A percentile compares a stretch with the other conserved stretches of the same genome.
phyloP scores from a whole-genome alignment of 768 basidiomycete genomes.

The Lenzites betulinus region DNA sequence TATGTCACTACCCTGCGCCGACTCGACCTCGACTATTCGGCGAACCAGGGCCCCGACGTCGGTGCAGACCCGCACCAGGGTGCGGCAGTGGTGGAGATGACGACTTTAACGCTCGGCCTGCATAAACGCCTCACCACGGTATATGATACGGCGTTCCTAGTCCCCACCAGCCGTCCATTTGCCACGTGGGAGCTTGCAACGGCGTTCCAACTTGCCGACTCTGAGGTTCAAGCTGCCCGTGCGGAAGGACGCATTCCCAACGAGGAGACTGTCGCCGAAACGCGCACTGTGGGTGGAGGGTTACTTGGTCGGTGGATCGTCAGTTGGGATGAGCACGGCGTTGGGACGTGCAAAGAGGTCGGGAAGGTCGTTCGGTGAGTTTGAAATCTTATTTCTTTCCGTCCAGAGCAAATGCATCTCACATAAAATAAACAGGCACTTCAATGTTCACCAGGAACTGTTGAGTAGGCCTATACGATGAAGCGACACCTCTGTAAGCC shows the following conservation, averaged over 20 bases:
- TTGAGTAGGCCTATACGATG: constrained; percentile 27
- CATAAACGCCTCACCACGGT: constrained; percentile 66
- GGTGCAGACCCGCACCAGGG: constrained; percentile 4
- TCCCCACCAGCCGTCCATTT: constrained; percentile 66
- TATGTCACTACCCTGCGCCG: constrained; percentile 69
- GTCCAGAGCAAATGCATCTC: neutral
- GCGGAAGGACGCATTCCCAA: constrained; percentile 40
- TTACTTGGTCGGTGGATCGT: constrained; percentile 80
- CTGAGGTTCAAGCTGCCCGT: constrained; percentile 38
- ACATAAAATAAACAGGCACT: constrained; percentile 29
- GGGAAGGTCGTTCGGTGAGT: constrained; percentile 70
- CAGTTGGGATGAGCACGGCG: constrained; percentile 66
- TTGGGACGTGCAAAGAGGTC: constrained; percentile 60
- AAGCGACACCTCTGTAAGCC: no score
- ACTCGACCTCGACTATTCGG: constrained; percentile 41
- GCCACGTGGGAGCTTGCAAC: constrained; percentile 80
- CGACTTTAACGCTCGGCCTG: constrained; percentile 63
- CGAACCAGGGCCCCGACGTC: neutral
- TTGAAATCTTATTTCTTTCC: neutral
- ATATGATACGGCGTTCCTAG: constrained; percentile 73
- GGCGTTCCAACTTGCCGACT: constrained; percentile 46
- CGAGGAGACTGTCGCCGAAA: constrained; percentile 85
- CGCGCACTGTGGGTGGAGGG: constrained; percentile 55
- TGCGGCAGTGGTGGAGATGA: constrained; percentile 56
- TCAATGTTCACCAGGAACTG: constrained; percentile 52